Evolutionary conservation across 345 rosid genomes (phyloP), one percentile per base, ranked within the genome.

Genomic region (Eucalyptus camaldulensis): DNA sequence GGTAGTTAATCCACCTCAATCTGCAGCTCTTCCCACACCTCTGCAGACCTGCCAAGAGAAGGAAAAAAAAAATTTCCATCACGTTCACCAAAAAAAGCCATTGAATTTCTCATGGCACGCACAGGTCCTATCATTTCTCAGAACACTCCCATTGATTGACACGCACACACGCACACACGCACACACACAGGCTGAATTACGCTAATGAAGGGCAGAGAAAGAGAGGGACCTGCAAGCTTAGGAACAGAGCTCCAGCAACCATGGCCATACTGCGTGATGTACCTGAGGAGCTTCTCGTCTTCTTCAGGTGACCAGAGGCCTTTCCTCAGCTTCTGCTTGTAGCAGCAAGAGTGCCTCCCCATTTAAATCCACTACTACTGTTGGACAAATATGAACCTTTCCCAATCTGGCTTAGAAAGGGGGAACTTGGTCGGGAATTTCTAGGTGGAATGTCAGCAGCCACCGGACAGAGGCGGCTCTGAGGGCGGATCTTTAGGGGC

Each of bases 161-260:
- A 21, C 43, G 5, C 43, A 6, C 43, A 5, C 43, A 5, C 43
- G 5, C 27, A 6, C 27, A 40, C 21, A 44, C 15, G 6, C 85
- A 6, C 29, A 40, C 27, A 76, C 0, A 27, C 1, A 87, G 54
- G 53, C 43, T n/a, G 49, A 31, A 81, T 11, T 51, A 13, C 85
- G 10, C 43, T 49, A 22, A 53, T 6, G 54, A 72, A 16, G 16
- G 50, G 22, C 13, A 47, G 47, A 13, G 21, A 31, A 43, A 65
- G 67, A 80, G n/a, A 53, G 62, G 37, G 88, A 95, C 99, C 99
- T 88, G 99, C 98, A 93, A 93, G 98, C 89, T 97, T 97, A 51
- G 99, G 99, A 90, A 97, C 99, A 93, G 99, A 96, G 90, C 99
- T 97, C 99, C 99, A 97, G 88, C 99, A 97, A 4, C 99, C 99